Percentiles rank a stretch among this genome's conserved stretches.
phyloP scores from a whole-genome alignment of 768 basidiomycete species.

The Serpula lacrymans region DNA sequence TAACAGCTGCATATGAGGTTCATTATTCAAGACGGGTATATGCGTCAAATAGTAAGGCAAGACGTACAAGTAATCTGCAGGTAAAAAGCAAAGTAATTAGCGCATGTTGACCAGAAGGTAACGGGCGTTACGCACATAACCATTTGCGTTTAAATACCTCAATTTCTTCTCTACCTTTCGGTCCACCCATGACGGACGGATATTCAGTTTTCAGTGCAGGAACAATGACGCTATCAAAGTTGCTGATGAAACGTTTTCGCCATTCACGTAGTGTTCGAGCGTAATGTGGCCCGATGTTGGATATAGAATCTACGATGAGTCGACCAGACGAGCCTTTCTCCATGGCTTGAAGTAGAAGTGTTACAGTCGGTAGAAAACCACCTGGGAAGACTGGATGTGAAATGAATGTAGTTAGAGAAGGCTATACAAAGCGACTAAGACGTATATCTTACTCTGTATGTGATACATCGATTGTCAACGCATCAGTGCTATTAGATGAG shows the following conservation, averaged over 20 bases:
- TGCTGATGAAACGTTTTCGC: constrained; percentile 55
- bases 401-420: background rate
- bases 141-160: constrained; percentile 76
- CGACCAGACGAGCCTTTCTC: constrained; percentile 47
- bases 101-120: background rate
- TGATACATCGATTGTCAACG: constrained; percentile 3
- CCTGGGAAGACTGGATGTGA: constrained; percentile 59
- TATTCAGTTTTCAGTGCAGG: constrained; percentile 60
- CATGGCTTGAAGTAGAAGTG: constrained; percentile 51
- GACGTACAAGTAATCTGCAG: constrained; percentile 47
- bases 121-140: constrained; percentile 48
- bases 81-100: constrained; percentile 10
- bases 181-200: constrained; percentile 48
- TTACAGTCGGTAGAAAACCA: constrained; percentile 63
- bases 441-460: constrained; percentile 6
- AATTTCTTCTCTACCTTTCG: constrained; percentile 47
- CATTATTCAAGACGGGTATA: background rate
- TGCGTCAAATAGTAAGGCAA: background rate
- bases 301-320: constrained; percentile 61
- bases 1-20: constrained; percentile 49
- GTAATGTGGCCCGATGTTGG: constrained; percentile 75
- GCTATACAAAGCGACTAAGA: background rate
- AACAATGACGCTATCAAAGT: constrained; percentile 56
- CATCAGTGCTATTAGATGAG: background rate
- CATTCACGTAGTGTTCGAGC: constrained; percentile 80